phyloP scores from a whole-genome alignment of 257 asterid genomes.

The Ehretia macrophylla region DNA sequence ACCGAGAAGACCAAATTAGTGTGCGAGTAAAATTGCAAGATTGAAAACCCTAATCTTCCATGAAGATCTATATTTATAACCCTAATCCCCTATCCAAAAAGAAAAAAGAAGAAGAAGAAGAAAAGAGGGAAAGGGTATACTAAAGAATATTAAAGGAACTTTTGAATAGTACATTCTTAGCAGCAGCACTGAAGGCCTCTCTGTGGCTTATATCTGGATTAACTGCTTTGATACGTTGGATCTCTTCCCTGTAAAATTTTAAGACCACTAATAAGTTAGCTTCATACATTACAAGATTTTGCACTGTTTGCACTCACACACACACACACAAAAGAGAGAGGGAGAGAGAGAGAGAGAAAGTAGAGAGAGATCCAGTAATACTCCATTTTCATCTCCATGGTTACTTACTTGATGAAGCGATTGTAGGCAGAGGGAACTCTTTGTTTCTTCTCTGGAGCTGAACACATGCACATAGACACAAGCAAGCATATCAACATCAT shows the following conservation, averaged over 20 bases:
- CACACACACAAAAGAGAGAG: no score
- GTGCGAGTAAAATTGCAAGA: not conserved
- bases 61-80: no score
- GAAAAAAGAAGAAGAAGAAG: not conserved
- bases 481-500: not conserved
- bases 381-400: not conserved
- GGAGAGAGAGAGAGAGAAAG: no score
- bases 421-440: constrained; percentile 50
- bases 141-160: not conserved
- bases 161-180: constrained; percentile 30
- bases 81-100: no score
- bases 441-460: constrained; percentile 49
- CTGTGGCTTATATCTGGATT: constrained; percentile 47
- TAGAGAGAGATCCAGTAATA: no score
- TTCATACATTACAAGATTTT: no score
- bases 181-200: constrained; percentile 50
- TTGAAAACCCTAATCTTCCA: not conserved
- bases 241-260: constrained; percentile 34
- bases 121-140: not conserved
- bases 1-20: not conserved
- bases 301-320: no score
- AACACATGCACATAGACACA: not conserved
- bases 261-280: not conserved
- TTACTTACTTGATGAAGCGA: constrained; percentile 44
- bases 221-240: constrained; percentile 43